A percentile compares a stretch with the other conserved stretches of the same genome.
These are phyloP conservation scores for Porodaedalea pini DNA, from an alignment of 1,284 basidiomycete species.

Conservation along the genomic window DNA sequence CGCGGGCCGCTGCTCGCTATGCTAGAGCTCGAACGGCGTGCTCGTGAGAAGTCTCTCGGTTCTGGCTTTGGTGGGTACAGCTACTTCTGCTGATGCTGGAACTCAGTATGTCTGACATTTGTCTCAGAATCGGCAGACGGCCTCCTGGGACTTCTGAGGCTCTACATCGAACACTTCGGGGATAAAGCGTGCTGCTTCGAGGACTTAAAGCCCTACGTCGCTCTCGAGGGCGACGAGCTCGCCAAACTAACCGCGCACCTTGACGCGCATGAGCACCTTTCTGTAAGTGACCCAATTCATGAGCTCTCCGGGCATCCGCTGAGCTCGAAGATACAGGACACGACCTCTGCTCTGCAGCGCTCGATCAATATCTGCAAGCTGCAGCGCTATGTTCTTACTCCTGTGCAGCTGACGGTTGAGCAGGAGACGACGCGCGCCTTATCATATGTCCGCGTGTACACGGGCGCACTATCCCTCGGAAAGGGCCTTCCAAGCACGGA, in stretches of 20 bases:
- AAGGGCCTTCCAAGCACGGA: conserved; percentile 67
- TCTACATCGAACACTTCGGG: conserved; percentile 72
- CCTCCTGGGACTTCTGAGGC: conserved; percentile 47
- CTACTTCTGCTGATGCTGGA: conserved; percentile 4
- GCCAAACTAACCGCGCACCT: conserved; percentile 56
- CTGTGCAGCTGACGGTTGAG: conserved; percentile 48
- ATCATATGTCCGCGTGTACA: conserved; percentile 57
- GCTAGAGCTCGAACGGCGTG: conserved; percentile 66
- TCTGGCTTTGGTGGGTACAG: background rate
- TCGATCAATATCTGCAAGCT: conserved; percentile 73
- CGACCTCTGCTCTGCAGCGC: conserved; percentile 47
- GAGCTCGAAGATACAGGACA: conserved; percentile 36
- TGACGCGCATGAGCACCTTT: conserved; percentile 41
- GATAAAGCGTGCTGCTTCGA: conserved; percentile 84
- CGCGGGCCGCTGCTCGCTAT: conserved; percentile 68
- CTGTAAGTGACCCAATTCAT: conserved; percentile 39
- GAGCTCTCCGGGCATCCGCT: background rate
- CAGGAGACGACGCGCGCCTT: conserved; percentile 50
- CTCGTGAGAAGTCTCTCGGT: conserved; percentile 38
- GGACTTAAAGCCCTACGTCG: conserved; percentile 69
- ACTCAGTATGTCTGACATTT: conserved; percentile 9
- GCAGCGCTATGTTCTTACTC: conserved; percentile 52
- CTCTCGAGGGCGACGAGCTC: conserved; percentile 44
- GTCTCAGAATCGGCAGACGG: conserved; percentile 28
- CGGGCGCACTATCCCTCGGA: conserved; percentile 64